These are phyloP conservation scores for Diaporthe australafricana DNA, from an alignment of 2,329 filamentous ascomycete genomes.

Conservation along the genomic window DNA sequence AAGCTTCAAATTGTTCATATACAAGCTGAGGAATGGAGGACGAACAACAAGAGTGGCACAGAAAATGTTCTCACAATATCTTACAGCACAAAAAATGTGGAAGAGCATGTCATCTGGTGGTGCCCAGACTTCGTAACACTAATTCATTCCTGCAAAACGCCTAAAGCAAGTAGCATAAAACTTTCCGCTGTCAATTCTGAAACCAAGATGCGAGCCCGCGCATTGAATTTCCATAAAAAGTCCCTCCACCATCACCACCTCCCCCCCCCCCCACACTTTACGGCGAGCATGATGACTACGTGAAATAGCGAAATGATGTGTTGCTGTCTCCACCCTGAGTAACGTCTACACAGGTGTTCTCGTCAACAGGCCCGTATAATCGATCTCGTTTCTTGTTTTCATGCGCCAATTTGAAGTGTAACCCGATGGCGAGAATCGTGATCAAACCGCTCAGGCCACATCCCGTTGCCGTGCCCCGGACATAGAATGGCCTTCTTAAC, in stretches of 20 bases:
- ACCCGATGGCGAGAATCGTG: not conserved
- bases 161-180: too few relatives aligned
- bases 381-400: not conserved
- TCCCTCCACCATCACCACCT: too few relatives aligned
- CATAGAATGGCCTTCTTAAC: not conserved
- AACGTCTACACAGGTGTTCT: not conserved
- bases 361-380: not conserved
- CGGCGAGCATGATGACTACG: not conserved
- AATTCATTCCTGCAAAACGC: too few relatives aligned
- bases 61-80: too few relatives aligned
- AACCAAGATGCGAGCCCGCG: not conserved
- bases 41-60: too few relatives aligned
- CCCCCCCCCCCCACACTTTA: too few relatives aligned
- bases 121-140: too few relatives aligned
- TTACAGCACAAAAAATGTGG: too few relatives aligned
- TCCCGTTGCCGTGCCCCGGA: not conserved
- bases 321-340: not conserved
- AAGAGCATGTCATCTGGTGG: too few relatives aligned
- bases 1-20: too few relatives aligned
- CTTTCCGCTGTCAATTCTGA: not conserved
- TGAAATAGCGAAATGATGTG: not conserved
- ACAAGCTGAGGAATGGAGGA: too few relatives aligned
- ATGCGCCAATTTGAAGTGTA: not conserved
- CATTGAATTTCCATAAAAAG: too few relatives aligned
- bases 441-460: not conserved